Base-by-base conservation (phyloP, 1,139 yeast species). In the Nakaseomyces sp. region DNA sequence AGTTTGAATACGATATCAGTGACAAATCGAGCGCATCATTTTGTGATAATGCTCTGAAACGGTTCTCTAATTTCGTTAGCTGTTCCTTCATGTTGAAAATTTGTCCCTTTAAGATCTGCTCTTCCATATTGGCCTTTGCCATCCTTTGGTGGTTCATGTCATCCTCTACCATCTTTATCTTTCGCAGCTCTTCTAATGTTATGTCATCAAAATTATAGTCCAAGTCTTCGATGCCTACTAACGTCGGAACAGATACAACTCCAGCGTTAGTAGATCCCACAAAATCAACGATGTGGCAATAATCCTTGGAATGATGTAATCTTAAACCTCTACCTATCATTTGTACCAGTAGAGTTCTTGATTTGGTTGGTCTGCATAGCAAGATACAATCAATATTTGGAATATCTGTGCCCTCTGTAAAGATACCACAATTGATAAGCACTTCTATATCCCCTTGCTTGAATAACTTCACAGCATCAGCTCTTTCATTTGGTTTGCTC, bases 371-470 rank as follows among this genome's bases (percentile, higher is more conserved):
- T 35, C 96, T 67, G 4, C 87, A 84, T 28, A 89, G 65, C 40
- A 89, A 68, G 7, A 89, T 67, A 22, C 88, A 81, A 58, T 89
- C 97, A 46, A 89, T 83, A 50, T 81, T 81, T 2, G 97, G 97
- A 18, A 89, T 81, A 64, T 89, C 97, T 0, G 97, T 87, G 0
- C 98, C 98, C 62, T 91, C 98, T 0, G 96, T 89, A 54, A 89
- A 82, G 3, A 89, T 87, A 19, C 83, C 87, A 57, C 95, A 94
- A 57, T 91, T 91, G 63, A 93, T 75, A 24, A 89, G 64, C 0
- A 91, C 94, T 3, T 82, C 77, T 22, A 85, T 70, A 15, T 70
- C 57, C 0, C 94, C 89, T 1, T 64, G 54, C 48, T 71, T 73
- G 58, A 89, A 89, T 39, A 75, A 81, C 3, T 68, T 65, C 1